phyloP scores from a whole-genome alignment of 805 yeast species.

The Torulaspora microellipsoides region DNA sequence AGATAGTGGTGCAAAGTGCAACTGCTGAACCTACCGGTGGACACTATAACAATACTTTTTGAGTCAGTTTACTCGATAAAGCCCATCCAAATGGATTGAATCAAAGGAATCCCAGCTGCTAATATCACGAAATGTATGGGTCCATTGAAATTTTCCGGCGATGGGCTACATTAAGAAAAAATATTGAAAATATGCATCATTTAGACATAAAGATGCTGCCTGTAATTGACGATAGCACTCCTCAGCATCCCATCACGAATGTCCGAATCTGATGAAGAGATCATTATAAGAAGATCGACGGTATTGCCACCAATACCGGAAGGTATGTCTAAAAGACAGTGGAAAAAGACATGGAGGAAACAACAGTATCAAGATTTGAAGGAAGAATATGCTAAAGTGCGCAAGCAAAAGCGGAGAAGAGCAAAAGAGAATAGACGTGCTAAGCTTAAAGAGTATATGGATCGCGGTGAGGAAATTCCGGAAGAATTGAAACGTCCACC shows the following conservation, averaged over 20 bases:
- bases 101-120: too few relatives aligned
- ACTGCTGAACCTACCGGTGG: too few relatives aligned
- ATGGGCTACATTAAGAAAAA: conserved; percentile 8
- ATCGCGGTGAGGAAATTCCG: conserved; percentile 39
- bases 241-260: background rate
- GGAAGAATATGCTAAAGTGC: conserved; percentile 50
- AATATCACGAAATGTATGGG: background rate
- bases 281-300: conserved; percentile 11
- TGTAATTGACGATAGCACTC: too few relatives aligned
- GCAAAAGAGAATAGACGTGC: conserved; percentile 40
- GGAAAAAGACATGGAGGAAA: conserved; percentile 65
- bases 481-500: conserved; percentile 38
- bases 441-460: conserved; percentile 33
- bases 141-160: conserved; percentile 10
- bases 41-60: too few relatives aligned
- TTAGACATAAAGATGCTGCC: too few relatives aligned
- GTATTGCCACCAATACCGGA: conserved; percentile 52
- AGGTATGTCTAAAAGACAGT: conserved; percentile 83
- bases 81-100: too few relatives aligned
- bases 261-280: conserved; percentile 6
- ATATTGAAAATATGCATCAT: background rate
- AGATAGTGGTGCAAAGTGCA: too few relatives aligned
- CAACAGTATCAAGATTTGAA: conserved; percentile 60
- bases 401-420: conserved; percentile 52
- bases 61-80: too few relatives aligned